Base-by-base conservation (phyloP, 306 rosid genomes). In the Lupinus albus region DNA sequence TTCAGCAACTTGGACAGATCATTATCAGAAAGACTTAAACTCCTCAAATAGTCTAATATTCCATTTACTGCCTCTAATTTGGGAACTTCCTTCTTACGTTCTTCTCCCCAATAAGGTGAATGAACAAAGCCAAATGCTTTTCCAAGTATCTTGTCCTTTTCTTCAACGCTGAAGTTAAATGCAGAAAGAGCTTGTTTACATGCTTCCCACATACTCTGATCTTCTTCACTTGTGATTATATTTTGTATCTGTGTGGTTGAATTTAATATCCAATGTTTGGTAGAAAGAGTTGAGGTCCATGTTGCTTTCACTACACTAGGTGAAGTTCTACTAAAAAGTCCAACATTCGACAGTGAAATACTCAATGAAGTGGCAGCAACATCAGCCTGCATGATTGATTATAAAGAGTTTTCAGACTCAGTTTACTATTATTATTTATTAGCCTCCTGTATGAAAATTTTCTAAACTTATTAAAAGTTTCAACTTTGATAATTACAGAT, bases 41-140 rank as follows among this genome's bases (percentile, higher is more conserved):
- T 82, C 85, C 86, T 81, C 39, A 93, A 72, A 54, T 86, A 93
- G 47, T 89, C 88, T 65, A 93, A 36, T 77, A 63, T 78, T 58
- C 56, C 88, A 9, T 77, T 82, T 16, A 93, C 77, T 8, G 45
- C 47, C 70, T 89, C 87, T 0, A 80, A 48, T 14, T 79, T 85
- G 30, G 96, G 94, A 35, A 93, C 78, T 62, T 75, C 82, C 51
- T 63, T 79, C 54, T 79, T 71, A 11, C 97, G 87, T 36, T 84
- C 91, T 73, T 93, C 98, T 32, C 98, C 96, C 98, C 98, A 89
- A 39, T 88, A 93, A 44, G 98, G 97, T 1, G 98, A 89, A 69
- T 82, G 92, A 72, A 93, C 48, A 53, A 71, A 68, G 44, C 98
- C 97, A 52, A 89, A 93, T 15, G 98, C 98, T 80, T 88, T 89